Percentiles rank a stretch among this genome's conserved stretches.
phyloP scores from a whole-genome alignment of 148 eudicot species.

The Pharnaceum exiguum region DNA sequence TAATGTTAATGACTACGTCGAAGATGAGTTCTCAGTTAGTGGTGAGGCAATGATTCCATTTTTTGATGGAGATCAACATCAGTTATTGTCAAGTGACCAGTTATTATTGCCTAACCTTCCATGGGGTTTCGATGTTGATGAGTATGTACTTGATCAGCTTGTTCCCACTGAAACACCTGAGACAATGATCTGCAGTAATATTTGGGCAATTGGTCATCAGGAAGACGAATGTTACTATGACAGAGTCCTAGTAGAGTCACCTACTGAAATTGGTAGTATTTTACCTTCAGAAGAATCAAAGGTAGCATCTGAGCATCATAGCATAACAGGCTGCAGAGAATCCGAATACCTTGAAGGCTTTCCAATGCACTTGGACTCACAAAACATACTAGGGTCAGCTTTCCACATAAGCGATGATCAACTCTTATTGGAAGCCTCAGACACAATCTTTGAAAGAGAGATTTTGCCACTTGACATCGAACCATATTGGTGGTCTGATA shows the following conservation, averaged over 20 bases:
- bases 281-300: slow-evolving; percentile 10
- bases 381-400: slow-evolving; percentile 36
- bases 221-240: slow-evolving; percentile 26
- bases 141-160: slow-evolving; percentile 15
- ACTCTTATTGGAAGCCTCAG: slow-evolving; percentile 9
- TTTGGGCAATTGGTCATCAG: slow-evolving; percentile 22
- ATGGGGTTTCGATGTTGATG: slow-evolving; percentile 14
- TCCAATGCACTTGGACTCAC: slow-evolving; percentile 34
- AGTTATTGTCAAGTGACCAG: slow-evolving; percentile 11
- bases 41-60: slow-evolving; percentile 16
- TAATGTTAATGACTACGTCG: slow-evolving; percentile 6
- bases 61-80: slow-evolving; percentile 4
- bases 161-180: slow-evolving; percentile 13
- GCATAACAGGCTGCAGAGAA: slow-evolving; percentile 6
- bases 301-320: slow-evolving; percentile 10
- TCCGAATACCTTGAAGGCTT: slow-evolving; percentile 27
- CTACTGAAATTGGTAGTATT: slow-evolving; percentile 7
- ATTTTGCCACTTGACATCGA: slow-evolving; percentile 4
- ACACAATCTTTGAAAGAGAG: slow-evolving; percentile 1
- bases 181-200: slow-evolving; percentile 12
- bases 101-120: slow-evolving; percentile 15
- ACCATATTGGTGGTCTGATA: slow-evolving; percentile 23
- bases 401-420: slow-evolving; percentile 13
- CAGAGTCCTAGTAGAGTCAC: slow-evolving; percentile 22
- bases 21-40: slow-evolving; percentile 16